phyloP scores from a whole-genome alignment of 352 stramenopile genomes.

The Pythium aquatile region DNA sequence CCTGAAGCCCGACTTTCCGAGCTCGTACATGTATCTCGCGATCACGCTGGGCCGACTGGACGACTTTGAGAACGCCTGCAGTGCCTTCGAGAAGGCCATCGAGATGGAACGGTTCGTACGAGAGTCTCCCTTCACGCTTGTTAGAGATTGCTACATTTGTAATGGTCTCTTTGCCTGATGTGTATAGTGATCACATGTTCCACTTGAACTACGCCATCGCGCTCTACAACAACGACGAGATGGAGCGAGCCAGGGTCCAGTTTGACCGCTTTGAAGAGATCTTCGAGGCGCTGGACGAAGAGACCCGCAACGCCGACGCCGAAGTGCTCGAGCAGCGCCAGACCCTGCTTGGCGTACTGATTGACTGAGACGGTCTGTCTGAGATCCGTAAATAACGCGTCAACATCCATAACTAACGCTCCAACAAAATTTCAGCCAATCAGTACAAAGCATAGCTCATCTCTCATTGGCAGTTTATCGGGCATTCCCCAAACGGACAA shows the following conservation, averaged over 20 bases:
- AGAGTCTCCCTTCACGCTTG: conserved; percentile 12
- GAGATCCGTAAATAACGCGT: conserved; percentile 1
- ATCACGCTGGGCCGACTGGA: conserved; percentile 88
- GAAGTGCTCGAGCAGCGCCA: conserved; percentile 78
- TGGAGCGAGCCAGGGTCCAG: conserved; percentile 80
- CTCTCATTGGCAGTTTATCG: neutral
- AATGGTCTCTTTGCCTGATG: neutral
- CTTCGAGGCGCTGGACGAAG: conserved; percentile 69
- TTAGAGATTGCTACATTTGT: conserved; percentile 18
- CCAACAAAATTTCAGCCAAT: no score
- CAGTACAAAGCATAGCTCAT: no score
- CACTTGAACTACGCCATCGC: conserved; percentile 85
- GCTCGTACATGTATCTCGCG: conserved; percentile 93
- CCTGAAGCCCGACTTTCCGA: conserved; percentile 84
- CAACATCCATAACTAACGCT: conserved; percentile 16
- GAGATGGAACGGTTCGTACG: conserved; percentile 73
- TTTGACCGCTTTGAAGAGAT: conserved; percentile 85
- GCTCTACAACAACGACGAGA: conserved; percentile 89
- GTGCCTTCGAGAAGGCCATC: conserved; percentile 91
- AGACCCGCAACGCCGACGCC: conserved; percentile 56
- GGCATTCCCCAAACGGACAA: neutral
- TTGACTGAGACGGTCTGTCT: conserved; percentile 35
- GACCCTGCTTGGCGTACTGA: conserved; percentile 59
- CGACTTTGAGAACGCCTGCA: conserved; percentile 92
- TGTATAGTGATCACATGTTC: conserved; percentile 66